Evolutionary conservation across 768 basidiomycete species (phyloP).

Genomic region (Podaxis sp.): DNA sequence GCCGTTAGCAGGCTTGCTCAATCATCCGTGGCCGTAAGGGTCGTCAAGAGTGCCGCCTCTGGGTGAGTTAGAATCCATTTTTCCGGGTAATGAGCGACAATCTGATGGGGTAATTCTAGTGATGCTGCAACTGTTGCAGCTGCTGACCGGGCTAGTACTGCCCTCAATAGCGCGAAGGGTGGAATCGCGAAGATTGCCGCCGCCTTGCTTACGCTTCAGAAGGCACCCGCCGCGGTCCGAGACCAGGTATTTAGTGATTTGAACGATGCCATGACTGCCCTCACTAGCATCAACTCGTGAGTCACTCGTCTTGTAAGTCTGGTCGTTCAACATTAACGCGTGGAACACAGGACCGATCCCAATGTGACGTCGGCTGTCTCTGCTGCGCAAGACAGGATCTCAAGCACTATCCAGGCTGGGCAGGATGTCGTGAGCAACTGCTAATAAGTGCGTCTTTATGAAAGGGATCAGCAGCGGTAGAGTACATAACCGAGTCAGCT

Average conservation of each 20-base stretch:
- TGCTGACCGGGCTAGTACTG: slow-evolving; percentile 21
- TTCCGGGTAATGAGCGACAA: neutral
- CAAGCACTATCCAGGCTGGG: slow-evolving; percentile 24
- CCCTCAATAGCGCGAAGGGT: slow-evolving; percentile 23
- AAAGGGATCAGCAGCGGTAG: neutral
- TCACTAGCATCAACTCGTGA: slow-evolving; percentile 26
- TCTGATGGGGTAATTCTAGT: slow-evolving; percentile 13
- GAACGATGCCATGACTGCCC: slow-evolving; percentile 21
- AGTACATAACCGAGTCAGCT: neutral
- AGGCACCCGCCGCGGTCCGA: slow-evolving; percentile 26
- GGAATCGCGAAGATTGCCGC: slow-evolving; percentile 26
- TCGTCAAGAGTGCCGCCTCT: slow-evolving; percentile 15
- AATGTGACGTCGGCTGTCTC: slow-evolving; percentile 22
- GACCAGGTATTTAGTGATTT: slow-evolving; percentile 23
- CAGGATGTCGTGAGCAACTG: slow-evolving; percentile 24
- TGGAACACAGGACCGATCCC: slow-evolving; percentile 21
- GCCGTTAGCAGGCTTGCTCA: slow-evolving; percentile 25
- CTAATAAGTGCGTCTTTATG: neutral
- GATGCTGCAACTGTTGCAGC: slow-evolving; percentile 23
- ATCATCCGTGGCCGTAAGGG: neutral
- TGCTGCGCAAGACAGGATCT: slow-evolving; percentile 19
- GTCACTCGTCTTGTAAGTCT: neutral
- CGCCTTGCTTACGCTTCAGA: slow-evolving; percentile 20
- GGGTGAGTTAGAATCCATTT: slow-evolving; percentile 15
- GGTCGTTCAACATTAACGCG: neutral